These are phyloP conservation scores for Wilcoxina mikolae DNA, from an alignment of 495 filamentous ascomycete genomes.

Conservation along the genomic window DNA sequence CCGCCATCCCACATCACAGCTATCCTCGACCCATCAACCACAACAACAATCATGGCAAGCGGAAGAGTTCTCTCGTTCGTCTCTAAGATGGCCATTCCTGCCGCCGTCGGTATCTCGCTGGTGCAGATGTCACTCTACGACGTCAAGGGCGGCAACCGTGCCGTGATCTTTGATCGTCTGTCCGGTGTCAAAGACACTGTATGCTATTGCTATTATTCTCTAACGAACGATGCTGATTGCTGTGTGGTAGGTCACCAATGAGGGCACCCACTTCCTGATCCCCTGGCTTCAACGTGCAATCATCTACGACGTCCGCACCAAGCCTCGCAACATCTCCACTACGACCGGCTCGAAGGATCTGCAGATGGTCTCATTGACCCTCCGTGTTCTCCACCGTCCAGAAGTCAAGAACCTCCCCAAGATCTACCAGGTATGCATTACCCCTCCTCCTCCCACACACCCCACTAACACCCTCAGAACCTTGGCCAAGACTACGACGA, in stretches of 20 bases:
- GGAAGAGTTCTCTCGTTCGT: conserved; percentile 39
- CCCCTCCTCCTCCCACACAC: background rate
- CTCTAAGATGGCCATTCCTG: conserved; percentile 59
- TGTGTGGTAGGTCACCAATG: conserved; percentile 53
- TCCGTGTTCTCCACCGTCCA: conserved; percentile 87
- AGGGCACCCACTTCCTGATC: conserved; percentile 93
- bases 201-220: background rate
- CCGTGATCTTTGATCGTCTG: conserved; percentile 94
- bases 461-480: conserved; percentile 30
- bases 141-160: conserved; percentile 81
- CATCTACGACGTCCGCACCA: conserved; percentile 94
- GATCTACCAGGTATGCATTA: conserved; percentile 82
- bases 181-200: conserved; percentile 74
- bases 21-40: conserved; percentile 5
- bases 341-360: conserved; percentile 97
- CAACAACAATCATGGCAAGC: conserved; percentile 5
- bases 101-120: conserved; percentile 45
- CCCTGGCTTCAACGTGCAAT: conserved; percentile 94
- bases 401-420: conserved; percentile 84
- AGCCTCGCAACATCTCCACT: conserved; percentile 92
- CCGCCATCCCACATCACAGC: conserved; percentile 25
- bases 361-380: conserved; percentile 98
- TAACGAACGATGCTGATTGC: conserved; percentile 4
- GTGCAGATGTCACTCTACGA: conserved; percentile 79
- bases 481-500: conserved; percentile 98